These are phyloP conservation scores for Trichoderma polysporum DNA, from an alignment of 2,329 filamentous ascomycete genomes.

Conservation along the genomic window DNA sequence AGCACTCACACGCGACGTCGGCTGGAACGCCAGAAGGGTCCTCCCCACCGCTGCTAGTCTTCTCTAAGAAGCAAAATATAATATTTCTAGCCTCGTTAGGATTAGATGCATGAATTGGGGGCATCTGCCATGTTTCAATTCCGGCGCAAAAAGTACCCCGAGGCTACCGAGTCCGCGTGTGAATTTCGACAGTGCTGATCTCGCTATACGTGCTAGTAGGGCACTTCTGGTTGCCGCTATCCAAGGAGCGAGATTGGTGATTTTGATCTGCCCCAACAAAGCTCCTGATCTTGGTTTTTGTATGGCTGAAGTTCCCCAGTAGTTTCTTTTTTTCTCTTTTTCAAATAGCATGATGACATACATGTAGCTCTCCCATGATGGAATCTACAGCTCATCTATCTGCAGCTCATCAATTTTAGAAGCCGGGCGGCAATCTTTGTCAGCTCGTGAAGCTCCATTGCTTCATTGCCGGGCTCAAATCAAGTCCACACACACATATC, in stretches of 20 bases:
- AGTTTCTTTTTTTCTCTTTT: too few relatives aligned
- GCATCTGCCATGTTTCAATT: constrained; percentile 11
- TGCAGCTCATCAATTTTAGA: too few relatives aligned
- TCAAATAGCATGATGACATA: too few relatives aligned
- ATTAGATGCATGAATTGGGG: not conserved
- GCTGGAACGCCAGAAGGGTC: constrained; percentile 9
- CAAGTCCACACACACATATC: too few relatives aligned
- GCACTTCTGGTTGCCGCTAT: not conserved
- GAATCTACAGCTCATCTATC: not conserved
- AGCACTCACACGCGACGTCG: constrained; percentile 17
- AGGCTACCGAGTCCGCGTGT: not conserved
- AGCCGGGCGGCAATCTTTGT: not conserved
- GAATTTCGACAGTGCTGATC: not conserved
- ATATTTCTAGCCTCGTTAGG: not conserved
- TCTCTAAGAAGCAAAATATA: not conserved
- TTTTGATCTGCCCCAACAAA: constrained; percentile 3
- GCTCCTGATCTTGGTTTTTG: constrained; percentile 1
- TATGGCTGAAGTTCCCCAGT: too few relatives aligned
- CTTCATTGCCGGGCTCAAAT: not conserved
- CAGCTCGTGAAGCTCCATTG: not conserved
- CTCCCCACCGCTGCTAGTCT: not conserved
- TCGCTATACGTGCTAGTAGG: too few relatives aligned
- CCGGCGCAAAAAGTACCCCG: not conserved
- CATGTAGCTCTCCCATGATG: not conserved
- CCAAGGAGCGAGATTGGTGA: constrained; percentile 11